Evolutionary conservation across 371 early-diverging fungal species (phyloP), one percentile per base, ranked within the genome.

Genomic region (Mucor mucedo): DNA sequence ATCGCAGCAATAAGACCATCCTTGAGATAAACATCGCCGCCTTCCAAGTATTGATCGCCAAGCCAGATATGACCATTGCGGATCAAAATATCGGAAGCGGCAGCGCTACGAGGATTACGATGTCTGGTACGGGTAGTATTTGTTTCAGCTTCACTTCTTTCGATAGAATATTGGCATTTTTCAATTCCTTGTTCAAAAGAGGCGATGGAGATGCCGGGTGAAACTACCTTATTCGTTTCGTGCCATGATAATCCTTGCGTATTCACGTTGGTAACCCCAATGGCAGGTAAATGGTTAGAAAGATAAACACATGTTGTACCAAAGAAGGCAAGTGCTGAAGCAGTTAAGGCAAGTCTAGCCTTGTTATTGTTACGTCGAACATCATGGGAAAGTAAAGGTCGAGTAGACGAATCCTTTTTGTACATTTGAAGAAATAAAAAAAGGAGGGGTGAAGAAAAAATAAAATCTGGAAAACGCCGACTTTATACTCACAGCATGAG

Each of bases 1-100:
- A 89, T 63, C n/a, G 69, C 63, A 5, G 71, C 69, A 75, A 90
- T 89, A 58, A 89, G 47, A 14, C 89, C 90, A 35, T 82, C 58
- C 57, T 83, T 75, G 11, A 88, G 33, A 40, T 87, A 67, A 33
- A 91, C 33, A 66, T 90, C 88, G 2, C 88, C 89, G 41, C 29
- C 27, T 42, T 88, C 85, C 39, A 85, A 65, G 59, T 79, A 82
- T 7, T 58, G 63, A 42, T 78, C 70, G 13, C 73, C 72, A 13
- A 74, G 40, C 82, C 82, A 82, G 42, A 89, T 68, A 57, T 73
- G 81, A 13, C 82, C 91, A 57, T 87, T 82, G 52, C 70, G 78
- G 63, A 88, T 80, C 47, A 88, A 58, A 2, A 82, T 49, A 13
- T 71, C 68, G 1, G 65, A 47, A 3, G 79, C 76, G 5, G 71